These are phyloP conservation scores for Marasmius fiardii DNA, from an alignment of 1,284 basidiomycete species.

Conservation along the genomic window DNA sequence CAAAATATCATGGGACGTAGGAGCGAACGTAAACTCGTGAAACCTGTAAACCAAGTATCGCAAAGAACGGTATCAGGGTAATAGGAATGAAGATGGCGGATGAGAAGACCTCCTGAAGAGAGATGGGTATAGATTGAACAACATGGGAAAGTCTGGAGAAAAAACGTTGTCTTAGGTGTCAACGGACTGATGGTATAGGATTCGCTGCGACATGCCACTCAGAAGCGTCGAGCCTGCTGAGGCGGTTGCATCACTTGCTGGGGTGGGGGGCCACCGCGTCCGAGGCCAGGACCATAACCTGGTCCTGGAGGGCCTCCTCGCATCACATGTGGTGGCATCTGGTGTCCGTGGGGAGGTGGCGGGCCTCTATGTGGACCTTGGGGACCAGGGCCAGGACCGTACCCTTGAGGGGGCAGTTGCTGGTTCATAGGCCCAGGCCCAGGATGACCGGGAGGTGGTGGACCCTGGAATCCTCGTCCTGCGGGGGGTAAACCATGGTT, in stretches of 20 bases:
- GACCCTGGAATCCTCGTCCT: not conserved
- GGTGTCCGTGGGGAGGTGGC: conserved; percentile 25
- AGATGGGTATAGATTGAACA: not conserved
- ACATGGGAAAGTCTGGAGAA: not conserved
- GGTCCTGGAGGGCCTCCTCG: conserved; percentile 17
- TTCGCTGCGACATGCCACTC: not conserved
- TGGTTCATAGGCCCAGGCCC: conserved; percentile 5
- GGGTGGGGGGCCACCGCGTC: conserved; percentile 8
- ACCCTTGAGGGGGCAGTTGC: conserved; percentile 15
- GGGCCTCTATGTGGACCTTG: conserved; percentile 23
- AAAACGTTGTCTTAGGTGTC: too few species aligned
- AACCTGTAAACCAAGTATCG: not conserved
- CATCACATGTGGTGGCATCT: conserved; percentile 28
- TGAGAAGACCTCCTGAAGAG: not conserved
- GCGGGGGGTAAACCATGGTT: not conserved
- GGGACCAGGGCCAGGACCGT: conserved; percentile 23
- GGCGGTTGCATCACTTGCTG: conserved; percentile 13
- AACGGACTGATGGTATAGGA: not conserved
- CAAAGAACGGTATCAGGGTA: not conserved
- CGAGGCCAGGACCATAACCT: conserved; percentile 5
- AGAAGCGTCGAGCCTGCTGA: conserved; percentile 8
- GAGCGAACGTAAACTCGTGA: too few species aligned
- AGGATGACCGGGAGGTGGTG: conserved; percentile 22
- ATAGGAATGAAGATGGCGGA: not conserved
- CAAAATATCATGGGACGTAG: too few species aligned